These are phyloP conservation scores for Pythium grandisporangium DNA, from an alignment of 352 stramenopile species.

Conservation along the genomic window DNA sequence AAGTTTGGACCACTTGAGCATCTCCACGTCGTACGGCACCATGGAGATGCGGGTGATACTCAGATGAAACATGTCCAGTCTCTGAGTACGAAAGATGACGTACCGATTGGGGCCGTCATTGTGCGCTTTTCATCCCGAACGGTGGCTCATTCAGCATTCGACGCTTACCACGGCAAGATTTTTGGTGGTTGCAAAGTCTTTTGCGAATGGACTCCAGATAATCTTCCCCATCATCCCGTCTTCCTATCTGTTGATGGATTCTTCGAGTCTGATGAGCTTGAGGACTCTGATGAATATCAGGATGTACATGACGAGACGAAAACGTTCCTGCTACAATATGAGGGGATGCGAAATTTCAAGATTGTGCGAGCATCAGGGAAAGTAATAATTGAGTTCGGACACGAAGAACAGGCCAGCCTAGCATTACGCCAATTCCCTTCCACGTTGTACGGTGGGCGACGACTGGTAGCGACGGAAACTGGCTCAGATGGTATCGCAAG, in stretches of 20 bases:
- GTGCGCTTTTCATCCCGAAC: slow-evolving; percentile 6
- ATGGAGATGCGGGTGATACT: no score
- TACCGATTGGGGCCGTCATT: slow-evolving; percentile 3
- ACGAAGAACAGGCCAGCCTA: no score
- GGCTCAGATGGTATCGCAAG: slow-evolving; percentile 4
- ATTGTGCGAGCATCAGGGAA: slow-evolving; percentile 8
- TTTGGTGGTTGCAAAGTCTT: slow-evolving; percentile 10
- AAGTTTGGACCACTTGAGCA: background rate
- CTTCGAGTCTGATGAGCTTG: slow-evolving; percentile 29
- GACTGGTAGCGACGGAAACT: no score
- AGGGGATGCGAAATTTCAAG: slow-evolving; percentile 9
- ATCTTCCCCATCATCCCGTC: no score
- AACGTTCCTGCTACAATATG: slow-evolving; percentile 20
- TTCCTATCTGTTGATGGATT: slow-evolving; percentile 18
- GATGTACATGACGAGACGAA: slow-evolving; percentile 30
- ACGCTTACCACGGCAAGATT: slow-evolving; percentile 7
- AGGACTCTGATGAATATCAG: slow-evolving; percentile 38
- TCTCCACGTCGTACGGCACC: background rate
- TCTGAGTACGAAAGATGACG: background rate
- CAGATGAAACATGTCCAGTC: no score
- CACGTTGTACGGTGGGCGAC: no score
- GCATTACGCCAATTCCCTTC: no score
- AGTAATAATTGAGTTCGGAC: no score
- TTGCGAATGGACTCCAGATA: no score
- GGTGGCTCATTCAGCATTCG: slow-evolving; percentile 7